These are phyloP conservation scores for Phytophthora rubi DNA, from an alignment of 352 stramenopile species.

Conservation along the genomic window DNA sequence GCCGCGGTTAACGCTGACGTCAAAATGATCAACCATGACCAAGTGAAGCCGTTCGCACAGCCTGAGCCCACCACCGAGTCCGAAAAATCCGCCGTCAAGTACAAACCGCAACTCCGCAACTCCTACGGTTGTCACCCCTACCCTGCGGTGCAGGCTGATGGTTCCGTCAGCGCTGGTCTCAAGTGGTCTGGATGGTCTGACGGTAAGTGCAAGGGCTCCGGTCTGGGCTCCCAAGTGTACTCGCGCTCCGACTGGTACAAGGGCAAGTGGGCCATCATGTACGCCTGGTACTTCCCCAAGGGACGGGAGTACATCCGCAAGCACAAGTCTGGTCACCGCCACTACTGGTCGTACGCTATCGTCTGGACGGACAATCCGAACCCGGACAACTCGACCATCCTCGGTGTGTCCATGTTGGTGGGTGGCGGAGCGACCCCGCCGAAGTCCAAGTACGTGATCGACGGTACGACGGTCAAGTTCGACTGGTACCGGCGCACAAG, in stretches of 20 bases:
- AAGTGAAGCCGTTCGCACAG: conserved; percentile 25
- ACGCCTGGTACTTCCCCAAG: conserved; percentile 47
- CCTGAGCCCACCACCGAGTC: conserved; percentile 7
- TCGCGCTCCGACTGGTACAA: not conserved
- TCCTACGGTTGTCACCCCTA: conserved; percentile 22
- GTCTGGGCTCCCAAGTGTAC: conserved; percentile 32
- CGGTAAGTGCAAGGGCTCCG: conserved; percentile 33
- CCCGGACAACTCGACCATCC: conserved; percentile 20
- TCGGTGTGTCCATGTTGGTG: conserved; percentile 22
- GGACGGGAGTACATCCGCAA: conserved; percentile 8
- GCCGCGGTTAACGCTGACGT: conserved; percentile 7
- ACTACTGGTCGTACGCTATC: conserved; percentile 16
- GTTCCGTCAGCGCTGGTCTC: conserved; percentile 6
- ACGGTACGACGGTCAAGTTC: conserved; percentile 15
- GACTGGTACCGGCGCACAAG: conserved; percentile 2
- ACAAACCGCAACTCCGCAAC: conserved; percentile 21
- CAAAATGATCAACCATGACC: conserved; percentile 31
- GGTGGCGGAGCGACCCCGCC: not conserved
- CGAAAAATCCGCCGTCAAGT: conserved; percentile 21
- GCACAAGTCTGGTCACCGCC: not conserved
- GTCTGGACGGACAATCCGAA: conserved; percentile 11
- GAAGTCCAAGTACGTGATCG: conserved; percentile 19
- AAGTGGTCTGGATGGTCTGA: conserved; percentile 3
- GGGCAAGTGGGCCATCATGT: conserved; percentile 31
- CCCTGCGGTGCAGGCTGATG: conserved; percentile 7